phyloP scores from a whole-genome alignment of 139 green algal genomes.

The Picochlorum costavermella region DNA sequence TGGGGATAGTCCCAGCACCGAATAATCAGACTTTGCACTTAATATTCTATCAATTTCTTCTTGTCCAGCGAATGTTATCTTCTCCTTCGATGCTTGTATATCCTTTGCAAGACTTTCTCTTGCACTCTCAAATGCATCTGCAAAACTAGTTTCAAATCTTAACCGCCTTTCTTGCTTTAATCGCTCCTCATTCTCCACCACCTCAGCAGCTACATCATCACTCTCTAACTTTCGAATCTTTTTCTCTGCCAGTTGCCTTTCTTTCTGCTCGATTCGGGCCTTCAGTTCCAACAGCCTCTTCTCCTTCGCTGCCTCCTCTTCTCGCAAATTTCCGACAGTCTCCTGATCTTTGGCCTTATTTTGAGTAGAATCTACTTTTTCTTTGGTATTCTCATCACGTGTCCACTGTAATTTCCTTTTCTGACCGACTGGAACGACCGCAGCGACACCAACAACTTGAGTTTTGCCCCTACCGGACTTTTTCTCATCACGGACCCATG shows the following conservation, averaged over 20 bases:
- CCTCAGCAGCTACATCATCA: neutral
- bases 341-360: neutral
- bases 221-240: neutral
- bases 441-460: neutral
- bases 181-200: slow-evolving; percentile 3
- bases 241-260: neutral
- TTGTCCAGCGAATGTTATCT: slow-evolving; percentile 8
- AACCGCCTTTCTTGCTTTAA: neutral
- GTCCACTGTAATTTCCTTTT: slow-evolving; percentile 12
- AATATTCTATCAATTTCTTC: slow-evolving; percentile 14
- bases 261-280: neutral
- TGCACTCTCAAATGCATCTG: slow-evolving; percentile 6
- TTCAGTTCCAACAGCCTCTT: neutral
- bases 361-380: neutral
- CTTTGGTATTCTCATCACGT: neutral
- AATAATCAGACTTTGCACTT: slow-evolving; percentile 14
- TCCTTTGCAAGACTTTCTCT: slow-evolving; percentile 3
- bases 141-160: slow-evolving; percentile 9
- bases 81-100: slow-evolving; percentile 7
- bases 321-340: neutral
- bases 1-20: slow-evolving; percentile 16
- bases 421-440: neutral
- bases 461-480: slow-evolving; percentile 9
- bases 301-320: neutral
- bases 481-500: slow-evolving; percentile 11